These are phyloP conservation scores for Stipa capillata DNA, from an alignment of 176 grass and related monocot genomes.

Conservation along the genomic window DNA sequence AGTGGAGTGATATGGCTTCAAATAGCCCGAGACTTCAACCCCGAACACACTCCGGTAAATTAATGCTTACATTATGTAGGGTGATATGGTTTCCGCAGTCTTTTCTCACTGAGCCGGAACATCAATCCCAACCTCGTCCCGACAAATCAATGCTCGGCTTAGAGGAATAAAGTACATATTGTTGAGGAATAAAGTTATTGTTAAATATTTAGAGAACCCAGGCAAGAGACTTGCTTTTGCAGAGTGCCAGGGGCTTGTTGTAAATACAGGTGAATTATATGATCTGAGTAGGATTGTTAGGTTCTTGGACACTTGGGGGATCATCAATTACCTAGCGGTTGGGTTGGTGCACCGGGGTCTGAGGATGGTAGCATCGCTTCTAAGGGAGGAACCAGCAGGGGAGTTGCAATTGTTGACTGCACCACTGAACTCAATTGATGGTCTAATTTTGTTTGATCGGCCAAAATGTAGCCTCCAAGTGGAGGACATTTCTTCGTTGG, in stretches of 20 bases:
- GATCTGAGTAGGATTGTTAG: constrained; percentile 84
- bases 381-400: constrained; percentile 59
- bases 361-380: constrained; percentile 62
- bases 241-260: constrained; percentile 72
- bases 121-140: no score
- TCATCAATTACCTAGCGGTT: constrained; percentile 83
- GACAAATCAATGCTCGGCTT: no score
- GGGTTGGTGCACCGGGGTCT: constrained; percentile 55
- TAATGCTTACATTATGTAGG: no score
- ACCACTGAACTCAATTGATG: constrained; percentile 81
- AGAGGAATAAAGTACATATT: constrained; percentile 60
- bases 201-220: constrained; percentile 67
- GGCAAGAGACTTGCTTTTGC: constrained; percentile 59
- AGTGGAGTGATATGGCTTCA: no score
- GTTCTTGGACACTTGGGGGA: constrained; percentile 89
- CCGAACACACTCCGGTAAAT: no score
- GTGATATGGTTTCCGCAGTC: no score
- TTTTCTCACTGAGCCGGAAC: no score
- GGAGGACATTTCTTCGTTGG: constrained; percentile 57
- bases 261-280: constrained; percentile 61
- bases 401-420: constrained; percentile 67
- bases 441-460: constrained; percentile 82
- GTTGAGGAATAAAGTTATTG: constrained; percentile 82
- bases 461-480: constrained; percentile 73
- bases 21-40: no score